A percentile compares a stretch with the other conserved stretches of the same genome.
Conservation (phyloP, 1,139 yeast species). For the Suhomyces ambrosiae region DNA sequence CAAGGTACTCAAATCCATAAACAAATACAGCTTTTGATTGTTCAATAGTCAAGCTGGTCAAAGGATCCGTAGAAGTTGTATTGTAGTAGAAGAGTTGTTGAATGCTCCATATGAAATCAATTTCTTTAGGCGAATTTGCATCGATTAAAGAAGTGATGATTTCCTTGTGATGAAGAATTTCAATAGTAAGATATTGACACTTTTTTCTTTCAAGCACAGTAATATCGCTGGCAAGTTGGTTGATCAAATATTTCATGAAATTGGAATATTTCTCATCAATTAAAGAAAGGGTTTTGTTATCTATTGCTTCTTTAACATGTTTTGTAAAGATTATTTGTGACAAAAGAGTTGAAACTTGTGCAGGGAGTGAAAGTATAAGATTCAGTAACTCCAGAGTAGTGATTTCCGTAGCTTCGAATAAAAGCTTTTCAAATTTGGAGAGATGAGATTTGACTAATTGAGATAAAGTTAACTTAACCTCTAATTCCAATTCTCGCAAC, state of each 20-base stretch:
- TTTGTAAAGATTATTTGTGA: slow-evolving; percentile 62
- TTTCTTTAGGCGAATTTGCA: slow-evolving; percentile 17
- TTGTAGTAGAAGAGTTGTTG: slow-evolving; percentile 56
- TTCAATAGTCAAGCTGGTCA: slow-evolving; percentile 43
- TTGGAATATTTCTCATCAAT: slow-evolving; percentile 7
- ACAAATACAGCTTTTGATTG: slow-evolving; percentile 55
- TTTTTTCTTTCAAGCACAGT: slow-evolving; percentile 44
- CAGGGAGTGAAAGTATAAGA: slow-evolving; percentile 40
- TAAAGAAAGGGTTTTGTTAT: slow-evolving; percentile 1
- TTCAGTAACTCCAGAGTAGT: slow-evolving; percentile 6
- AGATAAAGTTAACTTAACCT: slow-evolving; percentile 53
- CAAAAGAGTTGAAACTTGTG: slow-evolving; percentile 61
- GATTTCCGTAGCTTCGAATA: slow-evolving; percentile 12
- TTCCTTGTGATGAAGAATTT: slow-evolving; percentile 62
- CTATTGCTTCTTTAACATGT: slow-evolving; percentile 35
- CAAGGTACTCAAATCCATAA: slow-evolving; percentile 86
- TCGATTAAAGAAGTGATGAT: slow-evolving; percentile 31
- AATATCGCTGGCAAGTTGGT: slow-evolving; percentile 24
- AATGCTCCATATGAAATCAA: slow-evolving; percentile 48
- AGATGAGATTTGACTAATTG: slow-evolving; percentile 19
- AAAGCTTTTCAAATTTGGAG: slow-evolving; percentile 9
- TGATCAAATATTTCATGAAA: slow-evolving; percentile 19
- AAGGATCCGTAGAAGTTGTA: slow-evolving; percentile 21
- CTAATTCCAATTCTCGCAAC: slow-evolving; percentile 61
- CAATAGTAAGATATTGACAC: slow-evolving; percentile 63